Evolutionary conservation across 345 rosid genomes (phyloP).

Genomic region (Hevea brasiliensis): DNA sequence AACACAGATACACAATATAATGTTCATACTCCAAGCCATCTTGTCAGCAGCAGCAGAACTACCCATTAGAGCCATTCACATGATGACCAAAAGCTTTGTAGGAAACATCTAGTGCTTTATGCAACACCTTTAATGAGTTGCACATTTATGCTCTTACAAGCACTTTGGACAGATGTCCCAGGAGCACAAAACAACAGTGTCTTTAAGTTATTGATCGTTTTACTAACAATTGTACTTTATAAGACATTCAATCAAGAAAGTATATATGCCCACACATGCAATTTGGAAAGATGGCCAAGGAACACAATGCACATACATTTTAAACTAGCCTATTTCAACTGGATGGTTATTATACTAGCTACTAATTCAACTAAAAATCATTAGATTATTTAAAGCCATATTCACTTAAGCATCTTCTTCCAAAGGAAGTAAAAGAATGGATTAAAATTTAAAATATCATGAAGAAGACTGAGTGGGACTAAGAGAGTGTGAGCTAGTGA

Average conservation of each 20-base stretch:
- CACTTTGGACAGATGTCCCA: neutral
- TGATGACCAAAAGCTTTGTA: neutral
- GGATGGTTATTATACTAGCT: neutral
- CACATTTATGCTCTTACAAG: neutral
- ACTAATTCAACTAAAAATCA: too few relatives aligned
- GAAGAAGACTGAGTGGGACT: too few relatives aligned
- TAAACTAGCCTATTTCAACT: neutral
- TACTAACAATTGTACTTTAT: neutral
- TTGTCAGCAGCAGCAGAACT: neutral
- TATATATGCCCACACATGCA: neutral
- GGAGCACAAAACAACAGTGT: neutral
- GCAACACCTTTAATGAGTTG: neutral
- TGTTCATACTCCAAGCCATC: neutral
- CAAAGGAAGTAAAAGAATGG: neutral
- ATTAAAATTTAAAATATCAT: too few relatives aligned
- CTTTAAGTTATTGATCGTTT: neutral
- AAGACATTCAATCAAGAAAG: neutral
- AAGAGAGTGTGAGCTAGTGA: neutral
- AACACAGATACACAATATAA: neutral
- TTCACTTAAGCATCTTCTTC: neutral
- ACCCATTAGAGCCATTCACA: neutral
- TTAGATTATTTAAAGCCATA: neutral
- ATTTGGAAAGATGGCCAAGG: neutral
- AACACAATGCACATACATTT: neutral
- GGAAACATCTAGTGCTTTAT: neutral